Conservation (phyloP, 345 rosid species). For the Acer saccharum region DNA sequence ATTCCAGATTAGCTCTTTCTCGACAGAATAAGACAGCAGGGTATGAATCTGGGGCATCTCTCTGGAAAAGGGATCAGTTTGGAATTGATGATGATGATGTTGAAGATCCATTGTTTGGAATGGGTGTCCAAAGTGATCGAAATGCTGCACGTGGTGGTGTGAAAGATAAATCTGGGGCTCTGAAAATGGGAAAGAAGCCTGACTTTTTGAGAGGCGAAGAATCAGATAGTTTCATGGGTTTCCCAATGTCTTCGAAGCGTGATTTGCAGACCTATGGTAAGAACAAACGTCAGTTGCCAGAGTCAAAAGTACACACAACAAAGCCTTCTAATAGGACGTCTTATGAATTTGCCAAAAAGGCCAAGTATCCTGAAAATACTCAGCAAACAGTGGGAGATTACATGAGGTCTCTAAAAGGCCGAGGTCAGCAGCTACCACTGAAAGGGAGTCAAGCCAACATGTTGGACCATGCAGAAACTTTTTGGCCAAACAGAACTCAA, state of each 20-base stretch:
- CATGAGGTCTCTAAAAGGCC: conserved; percentile 56
- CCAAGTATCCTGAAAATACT: conserved; percentile 42
- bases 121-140: conserved; percentile 49
- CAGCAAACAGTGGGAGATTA: conserved; percentile 56
- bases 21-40: conserved; percentile 42
- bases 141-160: conserved; percentile 32
- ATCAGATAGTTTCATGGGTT: conserved; percentile 50
- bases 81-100: conserved; percentile 45
- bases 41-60: conserved; percentile 47
- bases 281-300: conserved; percentile 40
- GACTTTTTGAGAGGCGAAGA: conserved; percentile 47
- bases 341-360: conserved; percentile 40
- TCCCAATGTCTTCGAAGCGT: conserved; percentile 59
- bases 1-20: conserved; percentile 39
- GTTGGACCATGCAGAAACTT: conserved; percentile 41
- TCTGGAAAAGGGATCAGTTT: conserved; percentile 52
- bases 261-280: conserved; percentile 47
- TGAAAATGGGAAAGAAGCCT: conserved; percentile 58
- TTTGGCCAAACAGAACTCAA: conserved; percentile 49
- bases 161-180: conserved; percentile 45
- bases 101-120: conserved; percentile 68
- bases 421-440: conserved; percentile 27
- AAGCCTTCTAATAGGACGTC: conserved; percentile 41
- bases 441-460: conserved; percentile 58
- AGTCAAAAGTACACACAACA: conserved; percentile 27